Conservation (phyloP, 805 yeast species). For the Candida arabinofermentans region DNA sequence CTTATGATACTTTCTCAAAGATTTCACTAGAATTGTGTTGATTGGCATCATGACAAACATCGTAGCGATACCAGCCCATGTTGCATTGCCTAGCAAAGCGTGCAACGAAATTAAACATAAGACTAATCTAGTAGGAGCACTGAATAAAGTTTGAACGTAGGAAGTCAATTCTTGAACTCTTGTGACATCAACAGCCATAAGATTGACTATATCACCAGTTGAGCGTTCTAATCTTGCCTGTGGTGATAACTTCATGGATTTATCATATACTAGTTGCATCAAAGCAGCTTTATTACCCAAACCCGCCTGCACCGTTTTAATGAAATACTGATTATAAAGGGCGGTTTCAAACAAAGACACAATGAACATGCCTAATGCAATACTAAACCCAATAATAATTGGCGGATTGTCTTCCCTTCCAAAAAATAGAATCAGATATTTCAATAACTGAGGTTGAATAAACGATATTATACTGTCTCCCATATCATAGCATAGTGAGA, state of each 20-base stretch:
- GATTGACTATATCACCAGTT: conserved; percentile 77
- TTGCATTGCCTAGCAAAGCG: conserved; percentile 53
- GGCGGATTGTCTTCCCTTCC: conserved; percentile 35
- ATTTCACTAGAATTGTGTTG: conserved; percentile 44
- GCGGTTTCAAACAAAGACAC: conserved; percentile 59
- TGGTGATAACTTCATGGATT: conserved; percentile 64
- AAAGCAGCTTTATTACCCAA: conserved; percentile 63
- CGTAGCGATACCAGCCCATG: conserved; percentile 51
- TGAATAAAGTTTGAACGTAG: conserved; percentile 49
- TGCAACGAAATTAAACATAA: conserved; percentile 53
- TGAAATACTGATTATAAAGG: conserved; percentile 64
- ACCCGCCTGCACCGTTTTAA: conserved; percentile 55
- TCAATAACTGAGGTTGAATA: conserved; percentile 55
- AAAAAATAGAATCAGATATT: conserved; percentile 45
- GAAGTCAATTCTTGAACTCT: conserved; percentile 58
- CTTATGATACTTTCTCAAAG: conserved; percentile 42
- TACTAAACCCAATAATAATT: conserved; percentile 53
- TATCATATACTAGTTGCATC: conserved; percentile 63
- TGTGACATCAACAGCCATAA: conserved; percentile 72
- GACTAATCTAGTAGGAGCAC: conserved; percentile 55
- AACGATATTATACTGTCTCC: conserved; percentile 37
- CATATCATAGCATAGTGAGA: conserved; percentile 36
- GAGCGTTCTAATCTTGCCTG: conserved; percentile 56
- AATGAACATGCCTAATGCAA: conserved; percentile 61
- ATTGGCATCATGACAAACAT: conserved; percentile 56